phyloP scores from a whole-genome alignment of 306 rosid species.

The Arachis hypogaea region DNA sequence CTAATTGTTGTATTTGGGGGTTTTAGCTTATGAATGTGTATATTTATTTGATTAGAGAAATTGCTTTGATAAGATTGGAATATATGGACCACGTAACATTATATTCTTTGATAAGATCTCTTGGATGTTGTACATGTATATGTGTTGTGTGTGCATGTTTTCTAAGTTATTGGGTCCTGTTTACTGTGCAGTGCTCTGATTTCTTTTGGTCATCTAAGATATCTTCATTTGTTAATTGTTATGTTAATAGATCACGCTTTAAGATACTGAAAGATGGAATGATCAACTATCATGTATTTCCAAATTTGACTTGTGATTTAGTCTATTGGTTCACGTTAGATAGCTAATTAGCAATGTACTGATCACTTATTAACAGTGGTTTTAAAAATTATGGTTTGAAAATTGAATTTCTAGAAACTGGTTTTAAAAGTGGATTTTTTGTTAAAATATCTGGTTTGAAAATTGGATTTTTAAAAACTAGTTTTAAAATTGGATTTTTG shows the following conservation, averaged over 20 bases:
- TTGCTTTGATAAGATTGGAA: not conserved
- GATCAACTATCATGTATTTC: too few relatives aligned
- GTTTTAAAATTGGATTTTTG: too few relatives aligned
- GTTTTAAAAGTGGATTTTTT: too few relatives aligned
- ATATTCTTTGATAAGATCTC: constrained; percentile 13
- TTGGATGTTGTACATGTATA: constrained; percentile 5
- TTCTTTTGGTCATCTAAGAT: constrained; percentile 8
- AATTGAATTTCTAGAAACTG: too few relatives aligned
- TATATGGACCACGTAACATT: constrained; percentile 34
- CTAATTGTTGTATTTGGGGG: too few relatives aligned
- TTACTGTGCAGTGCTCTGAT: not conserved
- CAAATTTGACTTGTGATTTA: not conserved
- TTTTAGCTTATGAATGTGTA: too few relatives aligned
- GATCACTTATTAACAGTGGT: not conserved
- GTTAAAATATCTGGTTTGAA: too few relatives aligned
- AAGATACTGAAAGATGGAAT: too few relatives aligned
- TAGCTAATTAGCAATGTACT: not conserved
- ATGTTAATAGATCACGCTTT: too few relatives aligned
- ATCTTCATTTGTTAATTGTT: not conserved
- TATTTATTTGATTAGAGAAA: too few relatives aligned
- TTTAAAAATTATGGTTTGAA: too few relatives aligned
- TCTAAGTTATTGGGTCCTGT: not conserved
- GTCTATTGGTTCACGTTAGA: not conserved
- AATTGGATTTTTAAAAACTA: too few relatives aligned
- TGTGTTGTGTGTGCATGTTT: not conserved